Evolutionary conservation across 2,329 filamentous ascomycete species (phyloP).

Genomic region (Penicillium sp.): DNA sequence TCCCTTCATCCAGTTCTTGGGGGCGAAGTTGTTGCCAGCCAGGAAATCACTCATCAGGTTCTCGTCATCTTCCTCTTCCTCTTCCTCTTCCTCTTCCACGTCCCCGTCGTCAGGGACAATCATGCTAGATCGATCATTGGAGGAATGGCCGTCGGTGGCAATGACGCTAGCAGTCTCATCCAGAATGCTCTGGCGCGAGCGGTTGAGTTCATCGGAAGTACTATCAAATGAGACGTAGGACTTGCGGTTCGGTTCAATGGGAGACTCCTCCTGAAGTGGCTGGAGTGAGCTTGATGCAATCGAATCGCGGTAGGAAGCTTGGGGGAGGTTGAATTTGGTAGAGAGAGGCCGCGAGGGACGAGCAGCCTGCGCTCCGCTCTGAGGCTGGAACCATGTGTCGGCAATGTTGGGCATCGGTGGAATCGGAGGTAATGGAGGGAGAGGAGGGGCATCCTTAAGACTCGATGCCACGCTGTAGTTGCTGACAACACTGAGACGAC

Average conservation of each 20-base stretch:
- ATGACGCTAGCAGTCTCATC: slow-evolving; percentile 71
- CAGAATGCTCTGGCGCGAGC: slow-evolving; percentile 73
- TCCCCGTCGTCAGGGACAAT: slow-evolving; percentile 87
- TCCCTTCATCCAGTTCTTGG: slow-evolving; percentile 99
- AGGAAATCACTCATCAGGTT: slow-evolving; percentile 79
- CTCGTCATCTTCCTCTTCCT: slow-evolving; percentile 44
- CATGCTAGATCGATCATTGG: slow-evolving; percentile 76
- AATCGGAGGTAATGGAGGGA: slow-evolving; percentile 22
- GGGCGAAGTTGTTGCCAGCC: slow-evolving; percentile 87
- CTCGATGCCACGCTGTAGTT: slow-evolving; percentile 90
- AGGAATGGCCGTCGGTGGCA: slow-evolving; percentile 60
- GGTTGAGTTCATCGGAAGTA: slow-evolving; percentile 68
- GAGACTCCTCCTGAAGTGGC: slow-evolving; percentile 84
- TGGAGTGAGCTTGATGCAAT: slow-evolving; percentile 84
- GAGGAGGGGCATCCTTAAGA: slow-evolving; percentile 72
- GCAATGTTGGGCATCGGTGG: slow-evolving; percentile 86
- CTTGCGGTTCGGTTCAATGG: slow-evolving; percentile 80
- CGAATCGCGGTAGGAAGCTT: slow-evolving; percentile 72
- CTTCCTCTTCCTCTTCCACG: slow-evolving; percentile 58
- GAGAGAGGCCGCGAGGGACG: slow-evolving; percentile 55
- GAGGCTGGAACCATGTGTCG: slow-evolving; percentile 71
- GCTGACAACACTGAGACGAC: slow-evolving; percentile 86
- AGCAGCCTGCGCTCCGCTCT: slow-evolving; percentile 48
- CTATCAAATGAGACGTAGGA: slow-evolving; percentile 76
- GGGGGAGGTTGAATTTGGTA: slow-evolving; percentile 53